Evolutionary conservation across 1,139 yeast genomes (phyloP).

Genomic region (Sugiyamaella neomexicana): DNA sequence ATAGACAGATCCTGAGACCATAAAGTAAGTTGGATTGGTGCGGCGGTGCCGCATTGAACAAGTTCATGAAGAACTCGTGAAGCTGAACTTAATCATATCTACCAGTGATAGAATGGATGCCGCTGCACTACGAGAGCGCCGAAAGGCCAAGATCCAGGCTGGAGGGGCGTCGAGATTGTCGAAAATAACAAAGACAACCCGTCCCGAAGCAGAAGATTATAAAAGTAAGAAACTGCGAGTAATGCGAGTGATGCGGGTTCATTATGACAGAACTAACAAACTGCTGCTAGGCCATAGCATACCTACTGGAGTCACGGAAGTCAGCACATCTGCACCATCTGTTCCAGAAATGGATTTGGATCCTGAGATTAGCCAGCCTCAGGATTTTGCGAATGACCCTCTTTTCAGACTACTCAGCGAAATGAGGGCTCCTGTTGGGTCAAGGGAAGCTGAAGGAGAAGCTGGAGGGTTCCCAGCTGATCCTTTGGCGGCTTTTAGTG

Average conservation of each 20-base stretch:
- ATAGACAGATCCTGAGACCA: no score
- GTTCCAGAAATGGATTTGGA: conserved; percentile 3
- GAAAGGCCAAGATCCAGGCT: conserved; percentile 41
- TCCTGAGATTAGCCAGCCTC: conserved; percentile 1
- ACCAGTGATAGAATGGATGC: conserved; percentile 29
- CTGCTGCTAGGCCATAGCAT: conserved; percentile 8
- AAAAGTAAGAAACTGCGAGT: conserved; percentile 15
- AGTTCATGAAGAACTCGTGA: neutral
- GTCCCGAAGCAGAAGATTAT: conserved; percentile 28
- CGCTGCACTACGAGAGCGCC: conserved; percentile 40
- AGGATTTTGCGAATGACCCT: conserved; percentile 27
- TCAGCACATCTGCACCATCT: neutral
- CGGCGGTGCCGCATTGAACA: neutral
- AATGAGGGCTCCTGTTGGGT: conserved; percentile 26
- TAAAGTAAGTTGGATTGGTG: neutral
- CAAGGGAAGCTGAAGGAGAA: neutral
- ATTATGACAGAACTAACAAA: neutral
- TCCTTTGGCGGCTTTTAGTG: conserved; percentile 19
- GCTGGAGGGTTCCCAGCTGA: conserved; percentile 3
- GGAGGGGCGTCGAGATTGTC: conserved; percentile 41
- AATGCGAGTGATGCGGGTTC: no score
- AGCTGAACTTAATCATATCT: neutral
- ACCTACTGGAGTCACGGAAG: conserved; percentile 2
- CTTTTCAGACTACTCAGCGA: conserved; percentile 30
- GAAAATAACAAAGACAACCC: conserved; percentile 40